Evolutionary conservation across 1,284 basidiomycete species (phyloP), one percentile per base, ranked within the genome.

Genomic region (Xanthoconium separans): DNA sequence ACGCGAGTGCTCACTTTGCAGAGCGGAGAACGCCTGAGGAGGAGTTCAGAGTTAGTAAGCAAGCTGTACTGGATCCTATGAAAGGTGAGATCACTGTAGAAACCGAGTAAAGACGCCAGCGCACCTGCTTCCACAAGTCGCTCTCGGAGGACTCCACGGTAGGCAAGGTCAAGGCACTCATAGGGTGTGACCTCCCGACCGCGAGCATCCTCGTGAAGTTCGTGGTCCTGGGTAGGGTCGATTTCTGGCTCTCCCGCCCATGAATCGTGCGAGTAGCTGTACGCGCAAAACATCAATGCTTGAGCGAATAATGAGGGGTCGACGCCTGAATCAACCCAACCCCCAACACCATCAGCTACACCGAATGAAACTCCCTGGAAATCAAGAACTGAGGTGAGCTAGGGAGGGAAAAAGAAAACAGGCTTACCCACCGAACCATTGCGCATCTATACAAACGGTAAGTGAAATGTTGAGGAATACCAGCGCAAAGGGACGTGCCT

Each of bases 61-160:
- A 93, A 15, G 91, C 92, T 0, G 93, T 95, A 63, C 92, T 93
- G 16, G 91, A 92, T 47, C 93, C 92, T 92, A 59, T 12, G 24
- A 48, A 11, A 33, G 10, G 29, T 54, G 40, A 57, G 33, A 46
- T 44, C 13, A 13, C 10, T 22, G 2, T 16, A 45, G 22, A n/a
- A 36, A 22, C 6, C 11, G n/a, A 51, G 33, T 33, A 47, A 37
- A 45, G 48, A 50, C 45, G 12, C 20, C 20, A 9, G 66, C 81
- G 62, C 53, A 91, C 91, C 91, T 50, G 89, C 91, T 61, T 83
- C 70, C 6, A 95, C 87, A 27, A 71, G 73, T 51, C 81, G 77
- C 63, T 95, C 90, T 48, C 82, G 73, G 51, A 89, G 65, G 0
- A 94, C 88, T 29, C 82, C 84, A 40, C 81, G 78, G 71, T 90